These are phyloP conservation scores for Euclidium syriacum DNA, from an alignment of 345 rosid species.

Conservation along the genomic window DNA sequence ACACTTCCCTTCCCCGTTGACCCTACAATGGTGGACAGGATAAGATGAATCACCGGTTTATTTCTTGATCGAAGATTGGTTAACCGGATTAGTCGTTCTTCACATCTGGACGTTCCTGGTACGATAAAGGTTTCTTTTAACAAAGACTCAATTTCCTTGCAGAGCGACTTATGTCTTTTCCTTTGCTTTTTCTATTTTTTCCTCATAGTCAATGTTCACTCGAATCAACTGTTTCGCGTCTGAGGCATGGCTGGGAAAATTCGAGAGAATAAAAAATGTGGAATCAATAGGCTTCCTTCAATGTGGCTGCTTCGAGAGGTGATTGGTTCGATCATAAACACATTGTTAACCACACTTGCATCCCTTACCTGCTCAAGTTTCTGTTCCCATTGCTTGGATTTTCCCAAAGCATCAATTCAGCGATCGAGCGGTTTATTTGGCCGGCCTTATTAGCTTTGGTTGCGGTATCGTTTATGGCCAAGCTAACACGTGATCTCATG, in stretches of 20 bases:
- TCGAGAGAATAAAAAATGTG: not conserved
- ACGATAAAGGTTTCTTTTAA: not conserved
- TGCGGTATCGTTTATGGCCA: not conserved
- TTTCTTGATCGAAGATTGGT: not conserved
- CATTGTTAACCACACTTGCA: constrained; percentile 4
- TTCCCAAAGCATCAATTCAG: not conserved
- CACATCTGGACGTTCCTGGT: not conserved
- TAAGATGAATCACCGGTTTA: not conserved
- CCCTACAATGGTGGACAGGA: constrained; percentile 6
- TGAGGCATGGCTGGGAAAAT: not conserved
- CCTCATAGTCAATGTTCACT: not conserved
- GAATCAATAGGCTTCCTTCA: not conserved
- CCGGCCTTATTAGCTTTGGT: constrained; percentile 8
- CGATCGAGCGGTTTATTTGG: constrained; percentile 10
- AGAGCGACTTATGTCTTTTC: not conserved
- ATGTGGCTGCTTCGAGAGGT: too few relatives aligned
- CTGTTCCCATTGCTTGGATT: constrained; percentile 20
- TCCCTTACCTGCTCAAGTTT: constrained; percentile 16
- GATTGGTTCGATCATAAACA: constrained; percentile 12
- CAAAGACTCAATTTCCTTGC: not conserved
- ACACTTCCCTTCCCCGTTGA: not conserved
- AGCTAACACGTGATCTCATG: constrained; percentile 7
- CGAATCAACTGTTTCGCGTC: not conserved
- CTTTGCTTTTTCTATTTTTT: not conserved
- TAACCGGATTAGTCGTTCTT: not conserved